Percentiles rank a stretch among this genome's conserved stretches.
Conservation (phyloP, 768 basidiomycete genomes). For the Amanita phalloides region DNA sequence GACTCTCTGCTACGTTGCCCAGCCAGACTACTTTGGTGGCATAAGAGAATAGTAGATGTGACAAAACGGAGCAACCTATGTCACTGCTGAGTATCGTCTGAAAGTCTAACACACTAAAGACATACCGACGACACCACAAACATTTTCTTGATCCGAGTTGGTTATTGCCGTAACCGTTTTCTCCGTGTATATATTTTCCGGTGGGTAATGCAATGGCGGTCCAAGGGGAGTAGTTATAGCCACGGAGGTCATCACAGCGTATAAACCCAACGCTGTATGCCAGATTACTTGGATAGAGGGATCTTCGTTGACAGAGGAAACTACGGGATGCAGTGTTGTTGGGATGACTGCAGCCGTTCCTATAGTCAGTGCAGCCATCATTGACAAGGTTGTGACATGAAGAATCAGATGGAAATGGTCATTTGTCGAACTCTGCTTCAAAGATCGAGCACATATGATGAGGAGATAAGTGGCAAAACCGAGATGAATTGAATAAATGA, state of each 20-base stretch:
- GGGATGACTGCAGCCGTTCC: slow-evolving; percentile 49
- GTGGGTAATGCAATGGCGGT: slow-evolving; percentile 64
- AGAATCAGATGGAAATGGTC: slow-evolving; percentile 40
- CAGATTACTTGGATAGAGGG: slow-evolving; percentile 28
- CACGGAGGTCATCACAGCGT: slow-evolving; percentile 28
- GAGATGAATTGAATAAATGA: slow-evolving; percentile 33
- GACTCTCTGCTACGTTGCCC: slow-evolving; percentile 58
- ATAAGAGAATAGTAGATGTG: slow-evolving; percentile 71
- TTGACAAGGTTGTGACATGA: slow-evolving; percentile 51
- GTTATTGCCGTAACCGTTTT: slow-evolving; percentile 53
- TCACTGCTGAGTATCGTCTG: background rate
- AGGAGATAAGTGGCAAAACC: slow-evolving; percentile 52
- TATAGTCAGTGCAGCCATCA: slow-evolving; percentile 34
- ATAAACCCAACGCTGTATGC: slow-evolving; percentile 42
- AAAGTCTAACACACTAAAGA: background rate
- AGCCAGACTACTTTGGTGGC: slow-evolving; percentile 83
- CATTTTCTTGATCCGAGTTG: slow-evolving; percentile 62
- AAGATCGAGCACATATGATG: slow-evolving; percentile 36
- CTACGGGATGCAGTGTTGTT: slow-evolving; percentile 22
- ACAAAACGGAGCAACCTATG: slow-evolving; percentile 46
- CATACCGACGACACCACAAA: slow-evolving; percentile 50
- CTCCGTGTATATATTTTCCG: slow-evolving; percentile 64
- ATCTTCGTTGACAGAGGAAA: slow-evolving; percentile 14
- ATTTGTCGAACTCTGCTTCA: slow-evolving; percentile 31
- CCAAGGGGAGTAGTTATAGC: slow-evolving; percentile 57